phyloP scores from a whole-genome alignment of 306 rosid genomes.

The Trifolium pratense region DNA sequence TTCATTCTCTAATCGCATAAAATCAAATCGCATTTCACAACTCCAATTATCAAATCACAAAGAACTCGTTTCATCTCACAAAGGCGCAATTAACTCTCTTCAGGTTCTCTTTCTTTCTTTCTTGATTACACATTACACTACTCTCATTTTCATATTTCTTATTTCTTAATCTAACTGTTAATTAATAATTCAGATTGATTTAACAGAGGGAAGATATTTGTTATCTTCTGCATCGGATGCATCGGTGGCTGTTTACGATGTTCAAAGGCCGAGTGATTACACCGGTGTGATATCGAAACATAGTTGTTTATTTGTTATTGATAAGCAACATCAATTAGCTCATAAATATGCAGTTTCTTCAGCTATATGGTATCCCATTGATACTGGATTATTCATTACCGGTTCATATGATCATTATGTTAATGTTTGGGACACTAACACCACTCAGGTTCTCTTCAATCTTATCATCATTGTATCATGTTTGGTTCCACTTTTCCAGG shows the following conservation, averaged over 20 bases:
- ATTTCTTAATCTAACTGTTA: constrained; percentile 43
- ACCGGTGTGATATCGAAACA: constrained; percentile 64
- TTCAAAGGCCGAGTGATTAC: constrained; percentile 65
- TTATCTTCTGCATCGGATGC: constrained; percentile 85
- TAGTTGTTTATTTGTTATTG: constrained; percentile 59
- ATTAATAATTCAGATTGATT: constrained; percentile 76
- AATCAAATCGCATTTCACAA: constrained; percentile 61
- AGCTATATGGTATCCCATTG: constrained; percentile 93
- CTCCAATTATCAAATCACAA: constrained; percentile 75
- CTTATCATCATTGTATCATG: neutral
- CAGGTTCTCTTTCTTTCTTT: constrained; percentile 49
- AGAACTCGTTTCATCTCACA: constrained; percentile 77
- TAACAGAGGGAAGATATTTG: constrained; percentile 83
- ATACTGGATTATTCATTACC: constrained; percentile 84
- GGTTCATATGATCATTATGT: constrained; percentile 85
- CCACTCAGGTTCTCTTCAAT: constrained; percentile 61
- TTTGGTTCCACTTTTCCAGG: too few relatives aligned
- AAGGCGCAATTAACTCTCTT: constrained; percentile 83
- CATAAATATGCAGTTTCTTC: constrained; percentile 85
- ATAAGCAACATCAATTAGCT: constrained; percentile 68
- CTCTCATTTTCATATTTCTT: neutral
- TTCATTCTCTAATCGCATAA: constrained; percentile 67
- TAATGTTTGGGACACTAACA: constrained; percentile 97
- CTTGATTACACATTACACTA: neutral
- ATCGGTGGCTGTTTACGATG: constrained; percentile 71